A percentile compares a stretch with the other conserved stretches of the same genome.
These are phyloP conservation scores for Aspergillus unguis DNA, from an alignment of 2,329 filamentous ascomycete species.

Conservation along the genomic window DNA sequence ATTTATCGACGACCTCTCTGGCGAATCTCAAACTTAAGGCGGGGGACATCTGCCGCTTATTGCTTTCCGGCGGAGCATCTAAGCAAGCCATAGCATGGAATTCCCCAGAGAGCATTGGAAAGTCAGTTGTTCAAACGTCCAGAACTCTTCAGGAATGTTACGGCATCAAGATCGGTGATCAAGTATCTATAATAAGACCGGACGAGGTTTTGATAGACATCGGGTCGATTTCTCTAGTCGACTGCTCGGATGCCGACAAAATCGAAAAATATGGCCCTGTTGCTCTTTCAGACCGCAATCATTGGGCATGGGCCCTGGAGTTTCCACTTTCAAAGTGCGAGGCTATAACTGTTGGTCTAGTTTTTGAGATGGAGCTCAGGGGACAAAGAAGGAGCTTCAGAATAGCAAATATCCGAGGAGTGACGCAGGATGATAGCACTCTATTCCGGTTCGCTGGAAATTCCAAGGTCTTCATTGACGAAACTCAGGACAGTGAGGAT, in stretches of 20 bases:
- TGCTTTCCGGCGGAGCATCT: constrained; percentile 35
- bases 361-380: constrained; percentile 61
- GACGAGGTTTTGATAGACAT: constrained; percentile 53
- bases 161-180: constrained; percentile 68
- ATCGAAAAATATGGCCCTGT: constrained; percentile 36
- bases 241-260: constrained; percentile 49
- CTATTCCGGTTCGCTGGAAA: constrained; percentile 36
- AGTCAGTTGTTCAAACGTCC: constrained; percentile 68
- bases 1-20: constrained; percentile 56
- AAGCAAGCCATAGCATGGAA: constrained; percentile 63
- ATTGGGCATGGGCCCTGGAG: constrained; percentile 51
- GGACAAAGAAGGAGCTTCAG: constrained; percentile 61
- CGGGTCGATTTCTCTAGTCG: constrained; percentile 58
- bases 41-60: constrained; percentile 55
- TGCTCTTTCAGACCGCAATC: constrained; percentile 32
- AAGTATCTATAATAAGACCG: constrained; percentile 59
- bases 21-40: constrained; percentile 53
- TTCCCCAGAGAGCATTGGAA: constrained; percentile 60
- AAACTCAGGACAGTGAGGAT: constrained; percentile 18
- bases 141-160: constrained; percentile 70
- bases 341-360: constrained; percentile 66
- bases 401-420: constrained; percentile 54
- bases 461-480: constrained; percentile 34
- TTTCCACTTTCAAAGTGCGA: constrained; percentile 55
- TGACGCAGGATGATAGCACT: constrained; percentile 34